Base-by-base conservation (phyloP, 2,329 filamentous ascomycete genomes). In the Colletotrichum trifolii region DNA sequence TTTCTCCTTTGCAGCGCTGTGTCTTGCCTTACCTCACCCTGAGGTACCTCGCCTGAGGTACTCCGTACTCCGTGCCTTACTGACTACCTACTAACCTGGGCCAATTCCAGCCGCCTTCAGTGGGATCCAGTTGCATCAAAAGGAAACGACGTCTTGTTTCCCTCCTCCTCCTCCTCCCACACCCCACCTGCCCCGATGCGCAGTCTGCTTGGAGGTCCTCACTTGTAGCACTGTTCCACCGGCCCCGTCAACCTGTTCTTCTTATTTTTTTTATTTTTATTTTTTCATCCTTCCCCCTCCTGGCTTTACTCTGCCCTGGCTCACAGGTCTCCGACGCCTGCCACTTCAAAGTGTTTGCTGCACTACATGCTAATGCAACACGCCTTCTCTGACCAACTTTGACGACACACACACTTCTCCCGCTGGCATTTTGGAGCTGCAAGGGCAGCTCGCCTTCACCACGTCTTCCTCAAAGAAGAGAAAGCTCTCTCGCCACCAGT, bases 401-500 rank as follows among this genome's bases (percentile, higher is more conserved):
- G 52, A 33, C 52, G 43, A 48, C 59, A 39, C 40, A 25, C 25
- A 56, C 47, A 35, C 43, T 53, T 59, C 43, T 49, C 52, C 54
- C 46, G 48, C 42, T 43, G 54, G 59, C 57, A 69, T 63, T 70
- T 74, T 73, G 78, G 86, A 88, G 86, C 86, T 88, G 86, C 86
- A 73, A 71, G 76, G 76, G 87, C 87, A 89, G 88, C 88, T 90
- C 88, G 80, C 83, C 77, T 82, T 85, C 88, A 90, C 85, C 79
- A 90, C 88, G 88, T 89, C 87, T 87, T 89, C 87, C 82, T 83
- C 81, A 85, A 90, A 90, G 87, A 90, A 90, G 87, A 85, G 87
- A 83, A 90, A 87, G 85, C 85, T 90, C 73, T 82, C 81, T 64
- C 68, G 79, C 80, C 65, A 78, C 74, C 76, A 78, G 68, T 75